A percentile compares a stretch with the other conserved stretches of the same genome.
Evolutionary conservation across 768 basidiomycete species (phyloP).

Genomic region (Leccinum arenicola): DNA sequence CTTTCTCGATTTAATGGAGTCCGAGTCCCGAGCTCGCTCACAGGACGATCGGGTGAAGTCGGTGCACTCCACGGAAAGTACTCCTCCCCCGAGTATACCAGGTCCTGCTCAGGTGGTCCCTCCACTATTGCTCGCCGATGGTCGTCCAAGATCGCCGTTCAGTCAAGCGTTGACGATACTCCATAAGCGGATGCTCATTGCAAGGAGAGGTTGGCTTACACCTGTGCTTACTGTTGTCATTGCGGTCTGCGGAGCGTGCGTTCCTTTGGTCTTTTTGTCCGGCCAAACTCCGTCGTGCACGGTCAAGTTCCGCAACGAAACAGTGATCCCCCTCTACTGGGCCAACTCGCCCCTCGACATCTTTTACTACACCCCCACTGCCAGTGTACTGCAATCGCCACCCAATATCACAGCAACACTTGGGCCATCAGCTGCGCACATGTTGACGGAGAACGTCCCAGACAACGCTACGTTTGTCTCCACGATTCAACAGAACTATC

Average conservation of each 20-base stretch:
- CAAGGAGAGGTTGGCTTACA: slow-evolving; percentile 66
- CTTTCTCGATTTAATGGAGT: slow-evolving; percentile 69
- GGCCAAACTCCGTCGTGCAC: slow-evolving; percentile 52
- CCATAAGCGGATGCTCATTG: slow-evolving; percentile 63
- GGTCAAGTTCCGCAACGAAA: slow-evolving; percentile 35
- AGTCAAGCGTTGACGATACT: slow-evolving; percentile 71
- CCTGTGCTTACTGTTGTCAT: slow-evolving; percentile 52
- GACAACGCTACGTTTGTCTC: slow-evolving; percentile 61
- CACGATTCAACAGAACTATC: slow-evolving; percentile 49
- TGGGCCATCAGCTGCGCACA: slow-evolving; percentile 36
- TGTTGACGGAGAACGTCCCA: slow-evolving; percentile 42
- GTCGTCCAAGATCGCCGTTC: slow-evolving; percentile 53
- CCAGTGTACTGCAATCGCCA: slow-evolving; percentile 49
- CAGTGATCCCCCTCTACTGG: slow-evolving; percentile 50
- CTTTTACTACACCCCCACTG: slow-evolving; percentile 30
- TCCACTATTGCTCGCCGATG: slow-evolving; percentile 38
- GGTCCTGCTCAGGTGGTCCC: neutral
- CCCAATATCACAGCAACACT: slow-evolving; percentile 48
- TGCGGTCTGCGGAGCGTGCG: slow-evolving; percentile 59
- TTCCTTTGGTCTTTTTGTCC: slow-evolving; percentile 64
- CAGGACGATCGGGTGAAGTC: slow-evolving; percentile 29
- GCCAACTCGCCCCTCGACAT: slow-evolving; percentile 43
- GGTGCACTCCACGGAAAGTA: slow-evolving; percentile 7
- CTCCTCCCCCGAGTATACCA: neutral
- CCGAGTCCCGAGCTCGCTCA: slow-evolving; percentile 17